phyloP scores from a whole-genome alignment of 805 yeast species.

The Torulaspora franciscae region DNA sequence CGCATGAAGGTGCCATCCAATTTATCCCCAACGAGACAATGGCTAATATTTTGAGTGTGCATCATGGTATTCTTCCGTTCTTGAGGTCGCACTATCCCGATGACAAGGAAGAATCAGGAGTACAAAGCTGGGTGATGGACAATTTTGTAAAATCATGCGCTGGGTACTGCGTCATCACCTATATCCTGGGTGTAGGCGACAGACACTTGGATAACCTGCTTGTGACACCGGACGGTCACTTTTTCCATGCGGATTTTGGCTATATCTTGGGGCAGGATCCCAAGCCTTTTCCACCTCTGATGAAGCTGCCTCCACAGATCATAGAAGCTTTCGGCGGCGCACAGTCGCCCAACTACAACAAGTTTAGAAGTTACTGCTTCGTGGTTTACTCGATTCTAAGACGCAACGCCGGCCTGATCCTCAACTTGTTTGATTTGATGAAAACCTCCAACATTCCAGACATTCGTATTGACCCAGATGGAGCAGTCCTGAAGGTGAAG shows the following conservation, averaged over 20 bases:
- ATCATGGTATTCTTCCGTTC: slow-evolving; percentile 72
- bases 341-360: slow-evolving; percentile 73
- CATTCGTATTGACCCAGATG: slow-evolving; percentile 73
- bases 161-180: slow-evolving; percentile 95
- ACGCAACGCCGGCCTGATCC: slow-evolving; percentile 80
- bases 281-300: slow-evolving; percentile 96
- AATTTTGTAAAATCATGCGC: slow-evolving; percentile 93
- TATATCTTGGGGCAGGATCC: slow-evolving; percentile 96
- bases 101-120: slow-evolving; percentile 34
- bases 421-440: slow-evolving; percentile 91
- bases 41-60: slow-evolving; percentile 66
- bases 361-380: slow-evolving; percentile 89
- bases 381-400: slow-evolving; percentile 88
- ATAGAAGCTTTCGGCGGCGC: slow-evolving; percentile 98
- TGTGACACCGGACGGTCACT: slow-evolving; percentile 75
- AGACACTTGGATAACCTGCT: slow-evolving; percentile 89
- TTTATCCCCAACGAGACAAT: slow-evolving; percentile 91
- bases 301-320: slow-evolving; percentile 95
- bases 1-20: slow-evolving; percentile 87
- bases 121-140: slow-evolving; percentile 66
- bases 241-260: slow-evolving; percentile 98
- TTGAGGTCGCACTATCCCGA: slow-evolving; percentile 64
- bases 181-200: slow-evolving; percentile 93
- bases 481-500: slow-evolving; percentile 84
- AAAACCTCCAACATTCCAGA: slow-evolving; percentile 90